Percentiles rank a stretch among this genome's conserved stretches.
Conservation (phyloP, 2,329 filamentous ascomycete species). For the Thermothelomyces thermophilus region DNA sequence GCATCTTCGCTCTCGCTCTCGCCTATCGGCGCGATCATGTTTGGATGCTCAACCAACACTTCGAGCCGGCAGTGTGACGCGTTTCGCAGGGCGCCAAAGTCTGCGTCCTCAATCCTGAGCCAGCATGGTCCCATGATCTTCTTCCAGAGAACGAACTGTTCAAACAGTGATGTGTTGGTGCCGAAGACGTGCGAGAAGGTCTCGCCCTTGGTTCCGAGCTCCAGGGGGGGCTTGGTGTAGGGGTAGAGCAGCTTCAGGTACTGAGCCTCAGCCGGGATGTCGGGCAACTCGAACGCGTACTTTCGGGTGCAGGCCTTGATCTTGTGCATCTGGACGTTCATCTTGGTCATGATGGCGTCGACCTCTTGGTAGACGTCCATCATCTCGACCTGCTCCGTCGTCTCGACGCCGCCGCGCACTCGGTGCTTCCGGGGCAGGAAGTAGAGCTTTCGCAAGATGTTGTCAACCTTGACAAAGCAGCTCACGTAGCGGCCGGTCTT, state of each 20-base stretch:
- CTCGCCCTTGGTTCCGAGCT: constrained; percentile 66
- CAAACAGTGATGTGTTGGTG: constrained; percentile 86
- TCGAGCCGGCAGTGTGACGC: constrained; percentile 97
- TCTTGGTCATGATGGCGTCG: constrained; percentile 77
- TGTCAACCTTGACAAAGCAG: constrained; percentile 94
- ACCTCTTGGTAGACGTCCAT: constrained; percentile 86
- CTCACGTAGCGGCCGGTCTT: constrained; percentile 72
- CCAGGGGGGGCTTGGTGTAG: constrained; percentile 72
- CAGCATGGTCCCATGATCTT: constrained; percentile 99
- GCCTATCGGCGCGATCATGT: constrained; percentile 62
- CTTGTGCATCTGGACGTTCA: constrained; percentile 84
- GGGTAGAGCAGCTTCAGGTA: constrained; percentile 96
- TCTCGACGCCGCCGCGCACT: constrained; percentile 54
- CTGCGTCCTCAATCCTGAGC: constrained; percentile 81
- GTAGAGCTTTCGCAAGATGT: constrained; percentile 84
- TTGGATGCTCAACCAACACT: constrained; percentile 71
- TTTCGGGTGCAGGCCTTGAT: constrained; percentile 86
- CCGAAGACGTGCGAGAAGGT: constrained; percentile 95
- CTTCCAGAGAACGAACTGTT: constrained; percentile 98
- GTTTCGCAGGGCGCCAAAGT: constrained; percentile 80
- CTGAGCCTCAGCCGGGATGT: constrained; percentile 78
- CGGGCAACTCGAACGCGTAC: constrained; percentile 89
- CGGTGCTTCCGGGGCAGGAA: constrained; percentile 74
- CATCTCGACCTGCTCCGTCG: constrained; percentile 75
- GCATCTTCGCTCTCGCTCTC: constrained; percentile 77